These are phyloP conservation scores for Candida odintsovae DNA, from an alignment of 805 yeast genomes.

Conservation along the genomic window DNA sequence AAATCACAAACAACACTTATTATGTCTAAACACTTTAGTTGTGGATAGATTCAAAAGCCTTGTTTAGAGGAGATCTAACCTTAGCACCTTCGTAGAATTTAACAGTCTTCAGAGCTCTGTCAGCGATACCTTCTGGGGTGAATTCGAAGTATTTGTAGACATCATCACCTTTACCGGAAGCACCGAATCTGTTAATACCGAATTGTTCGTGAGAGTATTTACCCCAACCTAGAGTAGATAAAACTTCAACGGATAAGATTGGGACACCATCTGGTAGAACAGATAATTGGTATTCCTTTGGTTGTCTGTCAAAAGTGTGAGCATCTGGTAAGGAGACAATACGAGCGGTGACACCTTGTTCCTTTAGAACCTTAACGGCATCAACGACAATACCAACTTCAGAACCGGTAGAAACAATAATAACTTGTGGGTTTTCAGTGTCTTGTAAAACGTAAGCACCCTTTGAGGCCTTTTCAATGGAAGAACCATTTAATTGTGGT, in stretches of 20 bases:
- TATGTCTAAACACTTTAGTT: conserved; percentile 3
- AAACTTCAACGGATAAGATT: conserved; percentile 87
- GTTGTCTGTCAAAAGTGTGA: conserved; percentile 81
- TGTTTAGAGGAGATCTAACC: conserved; percentile 69
- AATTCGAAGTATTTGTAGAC: conserved; percentile 83
- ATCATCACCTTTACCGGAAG: conserved; percentile 83
- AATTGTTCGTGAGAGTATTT: conserved; percentile 95
- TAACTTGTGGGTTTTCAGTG: conserved; percentile 60
- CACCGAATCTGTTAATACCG: conserved; percentile 95
- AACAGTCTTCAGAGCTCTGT: conserved; percentile 74
- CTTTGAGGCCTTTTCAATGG: conserved; percentile 84
- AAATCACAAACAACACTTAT: not conserved
- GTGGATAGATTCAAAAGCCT: conserved; percentile 55
- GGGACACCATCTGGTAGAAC: conserved; percentile 96
- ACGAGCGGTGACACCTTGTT: conserved; percentile 63
- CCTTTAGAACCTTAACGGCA: conserved; percentile 66
- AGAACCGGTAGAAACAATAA: conserved; percentile 88
- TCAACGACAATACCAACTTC: conserved; percentile 80
- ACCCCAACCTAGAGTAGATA: conserved; percentile 89
- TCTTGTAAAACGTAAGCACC: conserved; percentile 85
- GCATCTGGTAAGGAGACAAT: conserved; percentile 94
- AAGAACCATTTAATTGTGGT: conserved; percentile 90
- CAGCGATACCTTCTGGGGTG: conserved; percentile 89
- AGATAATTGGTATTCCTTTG: conserved; percentile 70
- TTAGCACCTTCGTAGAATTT: conserved; percentile 76